Evolutionary conservation across 331 rosid genomes (phyloP).

Genomic region (Erythrophleum ivorense): DNA sequence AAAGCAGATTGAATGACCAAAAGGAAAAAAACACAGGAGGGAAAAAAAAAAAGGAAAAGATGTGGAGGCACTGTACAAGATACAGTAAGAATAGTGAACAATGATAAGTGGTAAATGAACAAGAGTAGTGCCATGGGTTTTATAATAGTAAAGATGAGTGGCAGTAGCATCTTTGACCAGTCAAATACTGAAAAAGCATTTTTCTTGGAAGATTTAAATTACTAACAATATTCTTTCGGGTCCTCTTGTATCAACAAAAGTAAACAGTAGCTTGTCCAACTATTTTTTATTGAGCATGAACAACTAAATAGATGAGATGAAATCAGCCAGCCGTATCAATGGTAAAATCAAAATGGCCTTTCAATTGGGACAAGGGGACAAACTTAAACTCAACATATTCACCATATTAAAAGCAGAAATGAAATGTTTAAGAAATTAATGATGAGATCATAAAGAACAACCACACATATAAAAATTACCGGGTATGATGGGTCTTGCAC

Average conservation of each 20-base stretch:
- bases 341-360: slow-evolving; percentile 1
- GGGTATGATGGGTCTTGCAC: slow-evolving; percentile 99
- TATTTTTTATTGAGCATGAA: neutral
- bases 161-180: neutral
- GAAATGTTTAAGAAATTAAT: slow-evolving; percentile 23
- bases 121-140: too few relatives aligned
- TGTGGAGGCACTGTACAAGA: too few relatives aligned
- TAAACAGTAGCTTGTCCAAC: neutral
- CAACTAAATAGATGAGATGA: neutral
- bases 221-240: neutral
- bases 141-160: too few relatives aligned
- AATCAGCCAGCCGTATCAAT: neutral
- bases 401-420: slow-evolving; percentile 13
- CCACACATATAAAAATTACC: slow-evolving; percentile 47
- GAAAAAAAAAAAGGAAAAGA: too few relatives aligned
- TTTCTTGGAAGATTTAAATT: slow-evolving; percentile 11
- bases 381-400: slow-evolving; percentile 21
- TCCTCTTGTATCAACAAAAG: neutral
- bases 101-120: too few relatives aligned
- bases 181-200: neutral
- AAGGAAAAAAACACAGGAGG: too few relatives aligned
- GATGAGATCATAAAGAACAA: slow-evolving; percentile 23
- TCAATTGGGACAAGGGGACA: neutral
- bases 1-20: too few relatives aligned
- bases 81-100: too few relatives aligned